Conservation (phyloP, 805 yeast genomes). For the Metschnikowia lunata region DNA sequence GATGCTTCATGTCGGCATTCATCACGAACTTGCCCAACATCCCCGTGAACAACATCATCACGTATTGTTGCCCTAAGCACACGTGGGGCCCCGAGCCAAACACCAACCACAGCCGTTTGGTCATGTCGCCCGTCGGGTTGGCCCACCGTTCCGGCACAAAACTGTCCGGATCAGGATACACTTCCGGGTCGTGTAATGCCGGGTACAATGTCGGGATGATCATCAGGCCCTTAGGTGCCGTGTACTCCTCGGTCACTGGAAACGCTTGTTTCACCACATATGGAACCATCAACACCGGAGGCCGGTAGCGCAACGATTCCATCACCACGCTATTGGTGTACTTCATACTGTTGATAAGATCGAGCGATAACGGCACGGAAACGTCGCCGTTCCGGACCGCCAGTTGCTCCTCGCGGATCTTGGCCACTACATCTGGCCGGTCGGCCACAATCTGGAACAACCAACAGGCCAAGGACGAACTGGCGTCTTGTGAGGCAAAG, state of each 20-base stretch:
- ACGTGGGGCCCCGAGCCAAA: slow-evolving; percentile 97
- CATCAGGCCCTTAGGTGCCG: slow-evolving; percentile 97
- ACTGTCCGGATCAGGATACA: slow-evolving; percentile 88
- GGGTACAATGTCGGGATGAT: slow-evolving; percentile 94
- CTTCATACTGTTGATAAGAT: slow-evolving; percentile 77
- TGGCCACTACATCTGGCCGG: slow-evolving; percentile 82
- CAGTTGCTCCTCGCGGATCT: slow-evolving; percentile 90
- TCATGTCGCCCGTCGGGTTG: slow-evolving; percentile 70
- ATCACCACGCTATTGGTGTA: slow-evolving; percentile 89
- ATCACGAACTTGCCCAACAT: slow-evolving; percentile 88
- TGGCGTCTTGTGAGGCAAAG: slow-evolving; percentile 97
- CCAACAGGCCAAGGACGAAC: slow-evolving; percentile 97
- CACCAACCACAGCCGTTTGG: slow-evolving; percentile 89
- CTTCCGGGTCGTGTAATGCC: slow-evolving; percentile 95
- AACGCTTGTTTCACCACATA: slow-evolving; percentile 84
- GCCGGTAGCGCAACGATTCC: slow-evolving; percentile 91
- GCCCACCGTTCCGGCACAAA: slow-evolving; percentile 97
- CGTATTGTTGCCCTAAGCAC: slow-evolving; percentile 93
- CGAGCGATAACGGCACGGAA: slow-evolving; percentile 53
- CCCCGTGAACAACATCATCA: slow-evolving; percentile 82
- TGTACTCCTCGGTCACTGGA: slow-evolving; percentile 77
- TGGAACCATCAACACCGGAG: slow-evolving; percentile 98
- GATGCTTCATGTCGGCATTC: slow-evolving; percentile 76
- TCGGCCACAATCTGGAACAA: slow-evolving; percentile 94
- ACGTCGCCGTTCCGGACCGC: slow-evolving; percentile 77